Evolutionary conservation across 306 rosid genomes (phyloP), one percentile per base, ranked within the genome.

Genomic region (Castanospermum australe): DNA sequence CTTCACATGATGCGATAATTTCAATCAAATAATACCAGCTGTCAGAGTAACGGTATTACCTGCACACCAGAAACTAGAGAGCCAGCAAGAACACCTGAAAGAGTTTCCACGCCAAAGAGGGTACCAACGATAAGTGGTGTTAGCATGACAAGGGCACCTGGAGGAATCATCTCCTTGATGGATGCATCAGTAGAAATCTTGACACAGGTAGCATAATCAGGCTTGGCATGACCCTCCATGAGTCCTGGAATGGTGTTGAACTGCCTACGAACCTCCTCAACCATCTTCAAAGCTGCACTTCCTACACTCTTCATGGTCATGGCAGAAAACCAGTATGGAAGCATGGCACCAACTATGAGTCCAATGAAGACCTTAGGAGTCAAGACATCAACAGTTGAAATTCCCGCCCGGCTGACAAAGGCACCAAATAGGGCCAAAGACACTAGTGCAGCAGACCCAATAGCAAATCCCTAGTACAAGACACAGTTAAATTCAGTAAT

Each of bases 261-360:
- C 84, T 90, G 94, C 85, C 92, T 84, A 38, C 94, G 88, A 14
- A 90, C 94, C 79, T 90, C 94, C 88, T 90, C 94, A 7, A 90
- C 94, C 94, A 90, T 90, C 80, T 90, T 90, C 59, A 90, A 67
- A 24, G 94, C 94, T 12, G 94, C 94, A 63, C 89, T 90, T 65
- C 94, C 94, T 15, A 90, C 92, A 64, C 94, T 90, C 82, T 90
- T 90, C 94, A 90, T 90, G 65, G 94, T 90, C 94, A 90, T 89
- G 38, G 91, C 93, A 71, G 93, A 89, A 81, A 89, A 89, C 93
- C 93, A 89, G 84, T 89, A 89, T 5, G 94, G 94, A 86, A 90
- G 94, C 94, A 90, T 90, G 14, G 94, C 92, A 57, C 92, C 94
- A 5, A 90, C 92, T 0, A 88, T 17, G 86, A 90, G 81, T 35